Base-by-base conservation (phyloP, 257 asterid species). In the Rehmannia glutinosa region DNA sequence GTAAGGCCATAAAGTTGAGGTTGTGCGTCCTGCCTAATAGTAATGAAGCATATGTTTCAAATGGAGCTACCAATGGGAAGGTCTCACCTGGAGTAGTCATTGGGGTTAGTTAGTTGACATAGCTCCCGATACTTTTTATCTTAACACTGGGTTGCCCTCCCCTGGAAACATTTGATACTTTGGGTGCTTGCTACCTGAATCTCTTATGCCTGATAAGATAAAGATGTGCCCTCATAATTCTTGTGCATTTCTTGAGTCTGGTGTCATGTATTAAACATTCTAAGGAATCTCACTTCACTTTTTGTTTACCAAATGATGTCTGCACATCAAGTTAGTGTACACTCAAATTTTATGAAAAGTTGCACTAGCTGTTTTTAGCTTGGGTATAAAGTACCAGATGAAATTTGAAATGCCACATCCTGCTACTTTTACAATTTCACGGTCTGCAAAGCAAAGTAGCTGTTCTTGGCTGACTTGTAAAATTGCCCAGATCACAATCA, bases 371-470 rank as follows among this genome's bases (percentile, higher is more conserved):
- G n/a, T 58, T 20, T 20, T 20, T 43, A 13, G 28, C 24, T 19
- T 30, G 15, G 3, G 3, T 30, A 69, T 21, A 33, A n/a, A 32
- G 10, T 23, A 28, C 50, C 21, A 23, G 42, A 32, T 46, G 16
- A 38, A 16, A 28, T 45, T 6, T 43, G n/a, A 24, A n/a, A 41
- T 38, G 46, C 36, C 55, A 21, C 12, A 68, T 21, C 67, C 41
- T 36, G 59, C 52, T 39, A 1, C 53, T 17, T 15, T 28, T 56
- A 54, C 45, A 41, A 15, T 23, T 68, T 43, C 5, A 55, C 58
- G 41, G 56, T 55, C 56, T 55, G 51, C 28, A 52, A 51, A 20
- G 6, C 62, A 66, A 41, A 53, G 63, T 66, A 15, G 38, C 23
- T 46, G 32, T 17, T 59, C 32, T 17, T 38, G 27, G 36, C 67